phyloP scores from a whole-genome alignment of 192 early-diverging fungal species.

The Coemansia sp. region DNA sequence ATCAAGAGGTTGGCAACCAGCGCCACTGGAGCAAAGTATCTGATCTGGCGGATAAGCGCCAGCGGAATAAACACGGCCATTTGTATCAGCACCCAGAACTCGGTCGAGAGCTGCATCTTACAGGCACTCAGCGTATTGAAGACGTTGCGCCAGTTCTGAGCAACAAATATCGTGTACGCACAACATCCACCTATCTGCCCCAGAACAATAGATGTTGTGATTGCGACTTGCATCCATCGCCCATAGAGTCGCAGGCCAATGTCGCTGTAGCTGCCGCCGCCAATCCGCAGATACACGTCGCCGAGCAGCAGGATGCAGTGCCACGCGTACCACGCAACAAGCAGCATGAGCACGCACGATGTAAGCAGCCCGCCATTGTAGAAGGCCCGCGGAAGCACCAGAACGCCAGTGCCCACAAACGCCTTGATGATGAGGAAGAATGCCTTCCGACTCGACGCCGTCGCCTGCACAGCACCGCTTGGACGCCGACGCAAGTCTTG shows the following conservation, averaged over 20 bases:
- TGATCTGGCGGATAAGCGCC: constrained; percentile 89
- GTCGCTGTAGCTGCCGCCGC: constrained; percentile 67
- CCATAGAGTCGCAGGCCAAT: constrained; percentile 68
- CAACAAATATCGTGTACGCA: constrained; percentile 89
- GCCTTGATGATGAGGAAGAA: constrained; percentile 79
- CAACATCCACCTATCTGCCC: constrained; percentile 86
- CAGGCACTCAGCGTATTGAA: constrained; percentile 70
- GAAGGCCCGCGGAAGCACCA: constrained; percentile 76
- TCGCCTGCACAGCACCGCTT: constrained; percentile 29
- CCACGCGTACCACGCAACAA: constrained; percentile 63
- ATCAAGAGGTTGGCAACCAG: constrained; percentile 93
- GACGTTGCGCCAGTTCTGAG: constrained; percentile 76
- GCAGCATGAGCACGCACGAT: constrained; percentile 56
- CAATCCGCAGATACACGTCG: constrained; percentile 59
- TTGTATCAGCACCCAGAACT: constrained; percentile 80
- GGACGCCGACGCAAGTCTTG: constrained; percentile 6
- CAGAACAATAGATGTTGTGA: constrained; percentile 67
- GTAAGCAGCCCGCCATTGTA: constrained; percentile 75
- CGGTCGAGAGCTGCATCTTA: constrained; percentile 59
- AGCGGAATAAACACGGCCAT: constrained; percentile 76
- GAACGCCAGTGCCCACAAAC: constrained; percentile 77
- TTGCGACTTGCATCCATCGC: constrained; percentile 61
- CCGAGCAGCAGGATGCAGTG: constrained; percentile 66
- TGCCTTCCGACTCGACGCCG: constrained; percentile 66
- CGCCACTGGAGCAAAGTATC: constrained; percentile 82